Evolutionary conservation across 441 rosid genomes (phyloP).

Genomic region (Populus tomentosa): DNA sequence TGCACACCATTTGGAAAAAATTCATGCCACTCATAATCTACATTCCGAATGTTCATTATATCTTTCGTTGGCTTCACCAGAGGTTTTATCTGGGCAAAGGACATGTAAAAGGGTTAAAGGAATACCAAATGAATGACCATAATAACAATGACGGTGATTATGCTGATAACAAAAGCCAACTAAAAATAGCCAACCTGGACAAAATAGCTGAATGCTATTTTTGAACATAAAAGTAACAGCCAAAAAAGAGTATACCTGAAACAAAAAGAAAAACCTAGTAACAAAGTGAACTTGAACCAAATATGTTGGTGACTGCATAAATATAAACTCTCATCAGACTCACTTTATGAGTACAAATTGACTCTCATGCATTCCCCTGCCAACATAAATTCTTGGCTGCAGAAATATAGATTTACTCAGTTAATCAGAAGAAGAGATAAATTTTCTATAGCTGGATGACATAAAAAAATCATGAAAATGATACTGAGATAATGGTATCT

Average conservation of each 20-base stretch:
- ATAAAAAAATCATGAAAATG: not conserved
- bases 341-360: constrained; percentile 90
- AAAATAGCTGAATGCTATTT: constrained; percentile 75
- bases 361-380: constrained; percentile 99
- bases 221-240: constrained; percentile 69
- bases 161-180: not conserved
- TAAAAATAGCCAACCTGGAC: constrained; percentile 58
- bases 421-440: constrained; percentile 19
- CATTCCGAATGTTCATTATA: constrained; percentile 63
- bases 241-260: constrained; percentile 91
- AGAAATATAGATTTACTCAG: constrained; percentile 11
- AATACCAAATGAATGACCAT: not conserved
- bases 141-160: not conserved
- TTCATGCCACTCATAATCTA: constrained; percentile 88
- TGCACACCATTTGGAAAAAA: constrained; percentile 71
- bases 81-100: constrained; percentile 59
- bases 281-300: constrained; percentile 10
- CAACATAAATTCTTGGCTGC: constrained; percentile 96
- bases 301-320: not conserved
- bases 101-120: constrained; percentile 9
- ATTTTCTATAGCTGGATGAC: not conserved
- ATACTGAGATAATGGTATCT: not conserved
- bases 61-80: constrained; percentile 92
- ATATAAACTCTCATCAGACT: constrained; percentile 26
- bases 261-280: constrained; percentile 13